Percentiles rank a stretch among this genome's conserved stretches.
Evolutionary conservation across 768 basidiomycete genomes (phyloP).

Genomic region (Rhizopogon salebrosus): DNA sequence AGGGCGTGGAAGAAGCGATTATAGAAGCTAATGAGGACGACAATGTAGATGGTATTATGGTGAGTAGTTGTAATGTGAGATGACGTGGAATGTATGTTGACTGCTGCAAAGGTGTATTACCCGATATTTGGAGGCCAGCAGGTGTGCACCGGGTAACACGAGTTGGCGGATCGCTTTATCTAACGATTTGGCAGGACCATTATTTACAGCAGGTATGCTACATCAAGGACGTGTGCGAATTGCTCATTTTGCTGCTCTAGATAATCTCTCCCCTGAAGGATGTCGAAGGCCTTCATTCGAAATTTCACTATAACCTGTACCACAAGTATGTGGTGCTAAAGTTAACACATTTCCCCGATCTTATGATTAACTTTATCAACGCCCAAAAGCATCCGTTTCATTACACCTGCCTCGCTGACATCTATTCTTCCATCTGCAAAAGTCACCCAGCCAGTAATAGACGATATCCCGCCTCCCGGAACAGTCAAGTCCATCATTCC

Average conservation of each 20-base stretch:
- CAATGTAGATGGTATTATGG: constrained; percentile 91
- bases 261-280: constrained; percentile 96
- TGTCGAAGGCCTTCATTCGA: constrained; percentile 95
- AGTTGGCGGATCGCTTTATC: constrained; percentile 1
- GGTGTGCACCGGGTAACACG: constrained; percentile 38
- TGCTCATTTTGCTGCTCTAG: constrained; percentile 29
- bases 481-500: constrained; percentile 96
- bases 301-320: constrained; percentile 91
- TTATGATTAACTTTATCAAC: not conserved
- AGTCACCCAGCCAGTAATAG: constrained; percentile 29
- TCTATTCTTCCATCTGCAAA: constrained; percentile 35
- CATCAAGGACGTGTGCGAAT: not conserved
- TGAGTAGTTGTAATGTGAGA: constrained; percentile 50
- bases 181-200: constrained; percentile 60
- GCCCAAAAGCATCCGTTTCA: constrained; percentile 76
- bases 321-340: constrained; percentile 84
- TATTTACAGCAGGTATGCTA: constrained; percentile 83
- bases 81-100: not conserved
- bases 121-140: constrained; percentile 90
- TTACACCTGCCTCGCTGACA: constrained; percentile 70
- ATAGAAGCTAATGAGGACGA: constrained; percentile 91
- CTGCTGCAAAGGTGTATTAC: constrained; percentile 72
- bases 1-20: constrained; percentile 94
- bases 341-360: not conserved
- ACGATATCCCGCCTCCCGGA: constrained; percentile 70